A percentile compares a stretch with the other conserved stretches of the same genome.
These are phyloP conservation scores for Fusarium falciforme DNA, from an alignment of 2,329 filamentous ascomycete genomes.

Conservation along the genomic window DNA sequence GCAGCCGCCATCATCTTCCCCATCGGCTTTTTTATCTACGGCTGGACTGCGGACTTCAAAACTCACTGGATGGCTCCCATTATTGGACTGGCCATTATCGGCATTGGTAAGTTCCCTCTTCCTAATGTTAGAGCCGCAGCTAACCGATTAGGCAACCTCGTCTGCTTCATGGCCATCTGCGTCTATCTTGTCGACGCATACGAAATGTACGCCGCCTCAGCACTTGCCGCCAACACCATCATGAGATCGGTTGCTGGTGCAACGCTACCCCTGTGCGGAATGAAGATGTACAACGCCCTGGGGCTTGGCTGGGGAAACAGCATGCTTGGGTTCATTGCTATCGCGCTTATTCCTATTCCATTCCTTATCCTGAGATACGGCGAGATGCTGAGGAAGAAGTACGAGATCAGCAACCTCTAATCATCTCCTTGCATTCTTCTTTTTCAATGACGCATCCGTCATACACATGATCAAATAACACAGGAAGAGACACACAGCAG, in stretches of 20 bases:
- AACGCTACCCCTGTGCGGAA: conserved; percentile 16
- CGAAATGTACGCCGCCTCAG: conserved; percentile 22
- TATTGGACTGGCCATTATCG: conserved; percentile 16
- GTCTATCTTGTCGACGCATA: conserved; percentile 31
- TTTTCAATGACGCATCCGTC: too few relatives aligned
- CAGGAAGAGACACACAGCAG: too few relatives aligned
- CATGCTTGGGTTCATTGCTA: conserved; percentile 53
- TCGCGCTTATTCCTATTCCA: conserved; percentile 54
- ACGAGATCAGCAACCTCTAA: conserved; percentile 6
- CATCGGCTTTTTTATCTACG: conserved; percentile 24
- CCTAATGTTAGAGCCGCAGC: not conserved
- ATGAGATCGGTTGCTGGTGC: conserved; percentile 17
- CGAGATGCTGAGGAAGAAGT: conserved; percentile 42
- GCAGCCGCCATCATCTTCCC: conserved; percentile 19
- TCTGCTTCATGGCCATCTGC: conserved; percentile 25
- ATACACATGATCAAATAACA: too few relatives aligned
- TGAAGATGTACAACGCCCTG: conserved; percentile 43
- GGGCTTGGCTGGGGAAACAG: conserved; percentile 60
- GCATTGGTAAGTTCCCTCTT: conserved; percentile 10
- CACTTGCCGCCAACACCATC: conserved; percentile 27
- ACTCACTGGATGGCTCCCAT: conserved; percentile 30
- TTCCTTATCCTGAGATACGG: conserved; percentile 54
- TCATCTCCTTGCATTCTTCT: too few relatives aligned
- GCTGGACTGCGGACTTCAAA: conserved; percentile 28
- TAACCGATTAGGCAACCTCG: not conserved